Percentiles rank a stretch among this genome's conserved stretches.
Evolutionary conservation across 306 rosid species (phyloP).

Genomic region (Ormosia semicastrata): DNA sequence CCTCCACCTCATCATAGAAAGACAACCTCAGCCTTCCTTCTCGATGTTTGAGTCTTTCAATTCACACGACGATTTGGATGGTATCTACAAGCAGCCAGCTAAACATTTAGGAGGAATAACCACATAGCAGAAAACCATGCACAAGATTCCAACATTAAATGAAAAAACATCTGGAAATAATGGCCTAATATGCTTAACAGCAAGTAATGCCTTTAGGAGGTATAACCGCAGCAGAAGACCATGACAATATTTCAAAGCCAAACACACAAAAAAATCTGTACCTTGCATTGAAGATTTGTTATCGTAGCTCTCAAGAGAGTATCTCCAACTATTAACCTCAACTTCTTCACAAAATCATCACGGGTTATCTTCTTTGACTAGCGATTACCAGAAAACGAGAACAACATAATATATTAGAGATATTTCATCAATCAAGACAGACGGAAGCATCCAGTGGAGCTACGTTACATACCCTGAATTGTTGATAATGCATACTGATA

Average conservation of each 20-base stretch:
- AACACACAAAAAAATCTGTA: conserved; percentile 8
- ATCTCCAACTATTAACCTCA: conserved; percentile 77
- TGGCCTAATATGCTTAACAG: neutral
- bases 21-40: conserved; percentile 26
- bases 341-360: conserved; percentile 61
- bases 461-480: conserved; percentile 58
- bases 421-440: neutral
- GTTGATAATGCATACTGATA: conserved; percentile 49
- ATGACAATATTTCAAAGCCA: neutral
- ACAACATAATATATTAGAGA: neutral
- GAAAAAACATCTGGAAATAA: neutral
- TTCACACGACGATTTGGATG: conserved; percentile 17
- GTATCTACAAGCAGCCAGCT: conserved; percentile 46
- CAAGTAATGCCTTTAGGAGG: neutral
- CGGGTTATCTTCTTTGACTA: conserved; percentile 68
- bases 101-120: neutral
- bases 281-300: conserved; percentile 69
- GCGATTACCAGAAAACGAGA: neutral
- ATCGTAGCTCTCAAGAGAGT: conserved; percentile 63
- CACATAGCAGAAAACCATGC: neutral
- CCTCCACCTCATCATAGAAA: neutral
- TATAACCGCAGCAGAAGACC: neutral
- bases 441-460: neutral
- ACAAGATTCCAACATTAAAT: neutral
- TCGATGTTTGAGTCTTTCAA: neutral